Evolutionary conservation across 2,329 filamentous ascomycete genomes (phyloP).

Genomic region (Penicillium vulpinum): DNA sequence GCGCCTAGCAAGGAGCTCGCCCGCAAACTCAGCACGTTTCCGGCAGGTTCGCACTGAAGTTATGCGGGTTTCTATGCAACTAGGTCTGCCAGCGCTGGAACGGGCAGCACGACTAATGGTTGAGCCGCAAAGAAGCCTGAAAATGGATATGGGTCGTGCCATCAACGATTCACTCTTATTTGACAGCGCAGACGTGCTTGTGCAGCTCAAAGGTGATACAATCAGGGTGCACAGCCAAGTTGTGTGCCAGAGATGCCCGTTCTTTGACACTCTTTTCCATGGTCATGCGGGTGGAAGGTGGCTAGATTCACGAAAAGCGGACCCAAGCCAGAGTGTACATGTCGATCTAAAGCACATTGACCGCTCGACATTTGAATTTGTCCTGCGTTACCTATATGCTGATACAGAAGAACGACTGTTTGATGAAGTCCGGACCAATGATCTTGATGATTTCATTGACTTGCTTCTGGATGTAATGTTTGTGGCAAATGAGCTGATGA

Average conservation of each 20-base stretch:
- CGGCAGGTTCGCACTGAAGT: constrained; percentile 79
- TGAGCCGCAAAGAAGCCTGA: constrained; percentile 62
- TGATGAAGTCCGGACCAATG: constrained; percentile 67
- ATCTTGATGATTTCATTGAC: constrained; percentile 82
- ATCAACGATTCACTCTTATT: constrained; percentile 70
- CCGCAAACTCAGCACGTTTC: constrained; percentile 68
- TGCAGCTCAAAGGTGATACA: constrained; percentile 73
- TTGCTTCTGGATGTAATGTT: constrained; percentile 88
- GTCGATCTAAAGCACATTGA: constrained; percentile 84
- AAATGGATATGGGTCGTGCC: constrained; percentile 69
- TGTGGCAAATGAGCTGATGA: constrained; percentile 91
- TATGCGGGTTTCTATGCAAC: constrained; percentile 75
- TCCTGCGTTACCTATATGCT: constrained; percentile 78
- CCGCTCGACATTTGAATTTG: constrained; percentile 70
- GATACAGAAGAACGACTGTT: constrained; percentile 81
- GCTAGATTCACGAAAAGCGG: constrained; percentile 66
- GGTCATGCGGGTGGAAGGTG: constrained; percentile 84
- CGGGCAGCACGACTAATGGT: constrained; percentile 74
- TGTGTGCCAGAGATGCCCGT: constrained; percentile 81
- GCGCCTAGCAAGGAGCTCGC: constrained; percentile 70
- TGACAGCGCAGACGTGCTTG: constrained; percentile 72
- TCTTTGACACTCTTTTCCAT: constrained; percentile 86
- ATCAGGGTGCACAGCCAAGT: constrained; percentile 74
- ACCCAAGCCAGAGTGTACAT: constrained; percentile 55
- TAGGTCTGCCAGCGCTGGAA: constrained; percentile 73